Evolutionary conservation across 2,329 filamentous ascomycete species (phyloP), one percentile per base, ranked within the genome.

Genomic region (Sordariomycetes sp.): DNA sequence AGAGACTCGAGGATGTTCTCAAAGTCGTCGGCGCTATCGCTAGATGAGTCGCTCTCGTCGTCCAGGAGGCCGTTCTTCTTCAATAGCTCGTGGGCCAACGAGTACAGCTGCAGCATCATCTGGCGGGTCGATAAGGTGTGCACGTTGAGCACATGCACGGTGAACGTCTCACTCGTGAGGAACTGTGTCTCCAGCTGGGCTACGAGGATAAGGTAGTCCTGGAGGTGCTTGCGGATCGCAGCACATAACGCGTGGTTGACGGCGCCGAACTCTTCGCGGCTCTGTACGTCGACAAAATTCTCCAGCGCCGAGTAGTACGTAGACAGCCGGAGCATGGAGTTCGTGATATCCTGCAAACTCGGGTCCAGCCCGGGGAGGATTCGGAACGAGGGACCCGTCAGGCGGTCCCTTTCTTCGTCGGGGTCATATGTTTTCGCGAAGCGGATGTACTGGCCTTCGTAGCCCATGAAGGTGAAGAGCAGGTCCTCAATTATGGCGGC

Each of bases 231-330:
- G 61, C 94, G 85, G 66, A 99, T 90, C 8, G 93, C 89, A n/a
- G 94, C 93, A 71, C 94, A 97, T 35, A 99, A 77, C 1, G 94
- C 92, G 73, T 99, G 94, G 68, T 95, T 97, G 61, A 99, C 93
- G 22, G 89, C 87, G 10, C 94, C 94, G 71, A 93, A 97, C 68
- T 97, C 90, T 56, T 94, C 90, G 50, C 90, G 81, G 69, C 92
- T 96, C 69, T 97, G 90, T 1, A 97, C 89, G 67, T 99, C 93
- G 55, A 97, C 86, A 70, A 97, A 97, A 3, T 90, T 86, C 67
- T 97, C 90, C 43, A 97, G 79, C 0, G 94, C 92, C 53, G 86
- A 88, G 71, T 97, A 96, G 70, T 97, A 90, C 0, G 90, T 94
- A 6, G 94, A 93, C 81, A 96, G 95, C 69, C 88, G 92, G 62